Conservation (phyloP, 2,329 filamentous ascomycete genomes). For the Byssoonygena ceratinophila region DNA sequence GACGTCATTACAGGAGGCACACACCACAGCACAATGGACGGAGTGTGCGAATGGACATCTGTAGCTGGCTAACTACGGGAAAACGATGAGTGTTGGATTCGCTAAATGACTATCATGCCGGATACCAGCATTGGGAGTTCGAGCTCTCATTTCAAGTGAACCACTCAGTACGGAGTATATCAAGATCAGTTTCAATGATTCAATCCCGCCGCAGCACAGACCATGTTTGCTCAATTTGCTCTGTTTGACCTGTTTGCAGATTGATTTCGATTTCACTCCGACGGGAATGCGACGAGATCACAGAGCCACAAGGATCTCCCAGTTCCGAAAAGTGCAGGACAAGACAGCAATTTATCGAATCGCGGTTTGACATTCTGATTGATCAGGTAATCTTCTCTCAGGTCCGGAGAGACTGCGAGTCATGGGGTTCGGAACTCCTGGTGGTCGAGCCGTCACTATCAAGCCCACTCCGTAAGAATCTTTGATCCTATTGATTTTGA, state of each 20-base stretch:
- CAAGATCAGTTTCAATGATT: too few species aligned
- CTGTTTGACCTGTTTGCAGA: conserved; percentile 26
- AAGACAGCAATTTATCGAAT: not conserved
- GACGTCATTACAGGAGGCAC: not conserved
- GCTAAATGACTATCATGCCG: not conserved
- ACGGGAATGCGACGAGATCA: too few species aligned
- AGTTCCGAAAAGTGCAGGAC: too few species aligned
- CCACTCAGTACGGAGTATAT: too few species aligned
- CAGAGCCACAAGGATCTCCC: not conserved
- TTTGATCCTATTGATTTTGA: not conserved
- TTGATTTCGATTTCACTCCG: conserved; percentile 1
- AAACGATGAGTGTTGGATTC: too few species aligned
- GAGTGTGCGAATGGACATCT: not conserved
- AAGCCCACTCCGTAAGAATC: conserved; percentile 59
- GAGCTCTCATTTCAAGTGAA: too few species aligned
- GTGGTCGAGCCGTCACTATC: conserved; percentile 50
- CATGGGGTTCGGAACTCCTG: conserved; percentile 59
- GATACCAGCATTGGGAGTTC: not conserved
- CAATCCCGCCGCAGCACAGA: too few species aligned
- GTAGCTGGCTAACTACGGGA: not conserved
- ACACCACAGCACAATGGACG: too few species aligned
- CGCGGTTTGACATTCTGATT: not conserved
- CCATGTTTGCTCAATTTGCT: conserved; percentile 15
- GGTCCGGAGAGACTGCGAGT: not conserved
- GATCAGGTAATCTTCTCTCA: too few species aligned